Percentiles rank a stretch among this genome's conserved stretches.
These are phyloP conservation scores for Erodium trifolium DNA, from an alignment of 441 rosid species.

Conservation along the genomic window DNA sequence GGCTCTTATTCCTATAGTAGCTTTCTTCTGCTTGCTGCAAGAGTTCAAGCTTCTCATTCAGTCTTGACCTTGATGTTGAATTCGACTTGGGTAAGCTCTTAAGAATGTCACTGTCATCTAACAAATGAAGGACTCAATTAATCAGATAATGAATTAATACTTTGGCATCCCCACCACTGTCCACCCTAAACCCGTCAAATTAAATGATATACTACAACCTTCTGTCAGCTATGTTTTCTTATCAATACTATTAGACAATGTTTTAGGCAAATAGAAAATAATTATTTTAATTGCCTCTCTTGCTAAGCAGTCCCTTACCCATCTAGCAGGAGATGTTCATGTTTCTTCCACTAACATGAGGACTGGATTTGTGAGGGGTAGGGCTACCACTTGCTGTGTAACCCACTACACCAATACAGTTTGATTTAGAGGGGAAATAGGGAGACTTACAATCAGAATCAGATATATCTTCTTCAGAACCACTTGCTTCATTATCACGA, in stretches of 20 bases:
- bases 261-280: neutral
- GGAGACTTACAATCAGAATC: conserved; percentile 60
- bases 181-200: neutral
- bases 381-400: neutral
- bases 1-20: conserved; percentile 36
- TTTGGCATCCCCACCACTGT: too few relatives aligned
- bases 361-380: neutral
- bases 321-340: neutral
- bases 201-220: neutral
- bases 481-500: conserved; percentile 61
- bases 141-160: conserved; percentile 3
- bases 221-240: neutral
- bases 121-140: conserved; percentile 18
- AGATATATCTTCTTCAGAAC: conserved; percentile 85
- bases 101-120: conserved; percentile 47
- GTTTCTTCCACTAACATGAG: conserved; percentile 4
- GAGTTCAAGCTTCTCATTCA: conserved; percentile 55
- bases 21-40: conserved; percentile 72
- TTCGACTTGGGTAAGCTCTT: conserved; percentile 40
- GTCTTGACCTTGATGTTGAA: conserved; percentile 41
- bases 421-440: conserved; percentile 12
- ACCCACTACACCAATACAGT: neutral
- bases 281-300: neutral
- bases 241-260: neutral
- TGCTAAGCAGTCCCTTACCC: conserved; percentile 1